Conservation (phyloP, 2,329 filamentous ascomycete genomes). For the Aspergillus ruber region DNA sequence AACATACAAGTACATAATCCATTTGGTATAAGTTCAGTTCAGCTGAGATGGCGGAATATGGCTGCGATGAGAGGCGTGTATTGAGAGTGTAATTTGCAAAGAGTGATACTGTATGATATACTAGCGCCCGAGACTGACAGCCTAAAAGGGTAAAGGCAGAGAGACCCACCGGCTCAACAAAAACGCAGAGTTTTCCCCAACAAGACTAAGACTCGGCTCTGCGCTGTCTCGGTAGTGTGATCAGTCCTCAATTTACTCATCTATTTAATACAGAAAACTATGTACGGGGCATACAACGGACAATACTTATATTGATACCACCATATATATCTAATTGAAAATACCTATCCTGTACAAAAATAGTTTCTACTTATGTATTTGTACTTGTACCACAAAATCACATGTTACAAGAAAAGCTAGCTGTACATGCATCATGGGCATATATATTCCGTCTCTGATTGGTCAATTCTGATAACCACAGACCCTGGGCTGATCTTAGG, state of each 20-base stretch:
- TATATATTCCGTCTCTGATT: too few relatives aligned
- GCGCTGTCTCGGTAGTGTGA: not conserved
- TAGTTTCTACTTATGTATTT: too few relatives aligned
- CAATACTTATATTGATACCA: not conserved
- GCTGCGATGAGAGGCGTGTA: too few relatives aligned
- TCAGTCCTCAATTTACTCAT: not conserved
- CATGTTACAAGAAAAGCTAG: not conserved
- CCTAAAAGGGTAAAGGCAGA: not conserved
- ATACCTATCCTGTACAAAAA: too few relatives aligned
- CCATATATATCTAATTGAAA: too few relatives aligned
- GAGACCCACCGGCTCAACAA: not conserved
- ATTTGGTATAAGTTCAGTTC: too few relatives aligned
- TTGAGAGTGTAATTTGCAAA: not conserved
- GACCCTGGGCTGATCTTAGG: too few relatives aligned
- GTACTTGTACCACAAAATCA: not conserved
- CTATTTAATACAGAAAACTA: too few relatives aligned
- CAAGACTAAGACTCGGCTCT: not conserved
- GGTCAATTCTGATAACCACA: too few relatives aligned
- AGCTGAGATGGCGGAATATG: too few relatives aligned
- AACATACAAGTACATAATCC: not conserved
- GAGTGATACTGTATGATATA: not conserved
- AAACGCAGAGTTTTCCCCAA: not conserved
- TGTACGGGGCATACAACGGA: not conserved
- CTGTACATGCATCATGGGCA: not conserved
- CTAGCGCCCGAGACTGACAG: not conserved